phyloP scores from a whole-genome alignment of 176 grass and related monocot genomes.

The Calamus simplicifolius region DNA sequence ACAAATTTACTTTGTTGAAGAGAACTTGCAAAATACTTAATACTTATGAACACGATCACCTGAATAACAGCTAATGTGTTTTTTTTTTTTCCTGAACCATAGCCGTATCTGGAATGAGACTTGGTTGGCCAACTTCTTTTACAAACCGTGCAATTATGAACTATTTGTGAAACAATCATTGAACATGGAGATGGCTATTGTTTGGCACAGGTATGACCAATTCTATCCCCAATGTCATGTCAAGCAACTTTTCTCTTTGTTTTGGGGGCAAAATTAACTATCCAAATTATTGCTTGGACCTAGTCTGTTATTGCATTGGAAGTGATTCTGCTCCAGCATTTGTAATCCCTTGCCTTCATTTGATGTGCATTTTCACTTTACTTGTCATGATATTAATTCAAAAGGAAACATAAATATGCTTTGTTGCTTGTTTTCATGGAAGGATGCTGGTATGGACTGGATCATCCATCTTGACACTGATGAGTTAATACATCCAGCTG shows the following conservation, averaged over 20 bases:
- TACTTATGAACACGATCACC: too few species aligned
- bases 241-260: too few species aligned
- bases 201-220: slow-evolving; percentile 81
- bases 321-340: too few species aligned
- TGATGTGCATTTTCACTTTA: too few species aligned
- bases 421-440: neutral
- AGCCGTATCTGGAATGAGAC: slow-evolving; percentile 99
- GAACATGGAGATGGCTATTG: slow-evolving; percentile 99
- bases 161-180: slow-evolving; percentile 98
- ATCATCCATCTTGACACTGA: slow-evolving; percentile 99
- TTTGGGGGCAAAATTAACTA: too few species aligned
- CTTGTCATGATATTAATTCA: neutral
- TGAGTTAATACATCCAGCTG: slow-evolving; percentile 89
- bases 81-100: slow-evolving; percentile 4
- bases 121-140: slow-evolving; percentile 90
- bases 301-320: too few species aligned
- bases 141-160: slow-evolving; percentile 98
- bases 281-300: too few species aligned
- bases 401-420: neutral
- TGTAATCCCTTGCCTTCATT: too few species aligned
- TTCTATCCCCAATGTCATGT: neutral
- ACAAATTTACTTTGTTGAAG: too few species aligned
- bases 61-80: too few species aligned
- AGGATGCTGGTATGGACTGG: slow-evolving; percentile 92
- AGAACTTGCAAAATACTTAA: too few species aligned